Conservation (phyloP, 2,329 filamentous ascomycete species). For the Penicillium sumatraense region DNA sequence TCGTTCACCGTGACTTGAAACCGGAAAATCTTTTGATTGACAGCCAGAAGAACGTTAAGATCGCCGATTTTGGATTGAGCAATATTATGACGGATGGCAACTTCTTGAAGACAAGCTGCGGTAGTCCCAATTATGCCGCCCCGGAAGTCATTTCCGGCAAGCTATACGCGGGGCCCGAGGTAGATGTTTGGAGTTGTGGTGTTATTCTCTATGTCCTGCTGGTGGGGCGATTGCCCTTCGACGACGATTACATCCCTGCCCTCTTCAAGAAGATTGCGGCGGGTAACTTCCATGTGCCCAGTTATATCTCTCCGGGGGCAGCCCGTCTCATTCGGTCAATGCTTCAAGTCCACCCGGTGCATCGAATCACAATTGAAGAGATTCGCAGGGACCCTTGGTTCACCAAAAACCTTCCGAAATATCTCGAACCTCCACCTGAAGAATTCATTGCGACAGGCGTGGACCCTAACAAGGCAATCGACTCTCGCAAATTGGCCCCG, state of each 20-base stretch:
- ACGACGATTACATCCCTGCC: slow-evolving; percentile 97
- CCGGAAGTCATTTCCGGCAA: slow-evolving; percentile 98
- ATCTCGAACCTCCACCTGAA: slow-evolving; percentile 84
- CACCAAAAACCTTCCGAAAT: slow-evolving; percentile 79
- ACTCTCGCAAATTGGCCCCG: slow-evolving; percentile 78
- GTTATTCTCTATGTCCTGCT: slow-evolving; percentile 69
- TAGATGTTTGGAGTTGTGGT: slow-evolving; percentile 80
- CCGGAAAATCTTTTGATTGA: slow-evolving; percentile 96
- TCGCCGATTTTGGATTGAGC: slow-evolving; percentile 96
- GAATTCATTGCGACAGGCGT: slow-evolving; percentile 95
- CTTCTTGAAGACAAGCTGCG: slow-evolving; percentile 97
- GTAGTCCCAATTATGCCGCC: slow-evolving; percentile 96
- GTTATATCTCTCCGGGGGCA: slow-evolving; percentile 86
- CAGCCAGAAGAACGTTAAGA: slow-evolving; percentile 96
- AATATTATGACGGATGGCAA: slow-evolving; percentile 99
- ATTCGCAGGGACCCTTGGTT: slow-evolving; percentile 97
- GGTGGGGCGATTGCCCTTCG: slow-evolving; percentile 80
- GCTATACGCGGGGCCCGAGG: slow-evolving; percentile 94
- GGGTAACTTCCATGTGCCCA: slow-evolving; percentile 89
- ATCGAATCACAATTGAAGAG: slow-evolving; percentile 90
- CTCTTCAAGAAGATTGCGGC: slow-evolving; percentile 97
- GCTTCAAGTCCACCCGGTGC: slow-evolving; percentile 93
- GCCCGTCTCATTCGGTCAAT: slow-evolving; percentile 78
- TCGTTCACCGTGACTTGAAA: slow-evolving; percentile 96
- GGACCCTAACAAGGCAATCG: slow-evolving; percentile 88